Base-by-base conservation (phyloP, 2,329 filamentous ascomycete species). In the Arthrinium puccinioides region DNA sequence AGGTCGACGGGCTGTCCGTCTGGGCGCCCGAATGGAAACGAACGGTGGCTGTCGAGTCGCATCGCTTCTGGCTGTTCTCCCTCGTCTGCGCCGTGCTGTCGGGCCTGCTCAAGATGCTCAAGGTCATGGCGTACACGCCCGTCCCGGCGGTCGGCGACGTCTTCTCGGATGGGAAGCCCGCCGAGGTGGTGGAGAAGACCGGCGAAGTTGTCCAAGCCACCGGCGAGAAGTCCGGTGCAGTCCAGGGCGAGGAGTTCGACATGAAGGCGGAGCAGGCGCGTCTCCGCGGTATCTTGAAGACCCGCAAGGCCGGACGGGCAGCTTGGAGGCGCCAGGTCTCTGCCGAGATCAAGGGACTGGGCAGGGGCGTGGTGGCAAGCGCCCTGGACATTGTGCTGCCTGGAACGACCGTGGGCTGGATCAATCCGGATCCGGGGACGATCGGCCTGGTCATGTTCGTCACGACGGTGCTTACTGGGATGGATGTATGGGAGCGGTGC, bases 41-140 rank as follows among this genome's bases (percentile, higher is more conserved):
- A n/a, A 48, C 44, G 19, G 49, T 83, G 4, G 65, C 75, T 31
- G 43, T 70, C 16, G 79, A 87, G 58, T 75, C 74, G 1, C 76
- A 84, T 59, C 71, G 76, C 36, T 79, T 83, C 57, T 88, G 84
- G 84, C 73, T 86, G 44, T 74, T 79, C 26, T 71, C 72, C 0
- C 61, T 87, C 16, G 60, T 60, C 9, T 70, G 72, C 40, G 74
- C 70, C 1, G 59, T 75, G 0, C 28, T 70, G 3, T 50, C 64
- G 18, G 60, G 64, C 2, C 21, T 66, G 21, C 45, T 74, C 42
- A 57, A 64, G 42, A 52, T 75, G 26, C 40, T 60, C n/a, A 56
- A 54, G 30, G 43, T 64, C 10, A 42, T 61, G 21, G 57, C 57
- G 6, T 54, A 56, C 18, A 53, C 55, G 14, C 57, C 64, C 3